A percentile compares a stretch with the other conserved stretches of the same genome.
phyloP scores from a whole-genome alignment of 2,329 filamentous ascomycete genomes.

The Fusarium agapanthi region DNA sequence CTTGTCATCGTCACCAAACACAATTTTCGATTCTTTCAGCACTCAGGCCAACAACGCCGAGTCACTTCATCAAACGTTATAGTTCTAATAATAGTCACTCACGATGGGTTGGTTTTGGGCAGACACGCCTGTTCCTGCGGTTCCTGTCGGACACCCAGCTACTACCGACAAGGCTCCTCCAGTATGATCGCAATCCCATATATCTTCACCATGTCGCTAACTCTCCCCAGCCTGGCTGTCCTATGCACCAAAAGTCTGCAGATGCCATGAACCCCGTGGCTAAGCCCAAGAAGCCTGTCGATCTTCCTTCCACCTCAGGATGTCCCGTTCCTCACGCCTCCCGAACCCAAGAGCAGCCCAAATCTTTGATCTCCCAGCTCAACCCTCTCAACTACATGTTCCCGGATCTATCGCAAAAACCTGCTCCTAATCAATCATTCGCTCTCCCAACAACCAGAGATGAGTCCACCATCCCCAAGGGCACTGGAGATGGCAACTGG shows the following conservation, averaged over 20 bases:
- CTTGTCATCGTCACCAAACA: slow-evolving; percentile 24
- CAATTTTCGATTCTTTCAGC: not conserved
- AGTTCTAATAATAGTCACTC: slow-evolving; percentile 1
- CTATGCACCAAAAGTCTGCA: slow-evolving; percentile 65
- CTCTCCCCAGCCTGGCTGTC: slow-evolving; percentile 58
- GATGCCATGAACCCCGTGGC: slow-evolving; percentile 54
- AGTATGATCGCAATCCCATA: slow-evolving; percentile 36
- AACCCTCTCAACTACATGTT: slow-evolving; percentile 96
- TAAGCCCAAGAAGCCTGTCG: slow-evolving; percentile 35
- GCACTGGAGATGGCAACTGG: slow-evolving; percentile 82
- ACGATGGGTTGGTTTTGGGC: slow-evolving; percentile 73
- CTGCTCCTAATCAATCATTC: slow-evolving; percentile 75
- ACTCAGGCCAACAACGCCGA: not conserved
- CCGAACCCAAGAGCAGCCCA: slow-evolving; percentile 46
- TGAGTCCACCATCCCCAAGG: slow-evolving; percentile 88
- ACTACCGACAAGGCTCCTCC: slow-evolving; percentile 45
- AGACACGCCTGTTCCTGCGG: slow-evolving; percentile 53
- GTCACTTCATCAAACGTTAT: not conserved
- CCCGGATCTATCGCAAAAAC: slow-evolving; percentile 80
- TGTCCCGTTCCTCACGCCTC: slow-evolving; percentile 57
- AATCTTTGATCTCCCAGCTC: slow-evolving; percentile 63
- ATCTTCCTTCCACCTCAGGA: slow-evolving; percentile 37
- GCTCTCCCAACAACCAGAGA: slow-evolving; percentile 83
- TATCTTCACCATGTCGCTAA: slow-evolving; percentile 28
- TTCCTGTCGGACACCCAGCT: slow-evolving; percentile 47